Base-by-base conservation (phyloP, 345 rosid genomes). In the Gossypium bickii region DNA sequence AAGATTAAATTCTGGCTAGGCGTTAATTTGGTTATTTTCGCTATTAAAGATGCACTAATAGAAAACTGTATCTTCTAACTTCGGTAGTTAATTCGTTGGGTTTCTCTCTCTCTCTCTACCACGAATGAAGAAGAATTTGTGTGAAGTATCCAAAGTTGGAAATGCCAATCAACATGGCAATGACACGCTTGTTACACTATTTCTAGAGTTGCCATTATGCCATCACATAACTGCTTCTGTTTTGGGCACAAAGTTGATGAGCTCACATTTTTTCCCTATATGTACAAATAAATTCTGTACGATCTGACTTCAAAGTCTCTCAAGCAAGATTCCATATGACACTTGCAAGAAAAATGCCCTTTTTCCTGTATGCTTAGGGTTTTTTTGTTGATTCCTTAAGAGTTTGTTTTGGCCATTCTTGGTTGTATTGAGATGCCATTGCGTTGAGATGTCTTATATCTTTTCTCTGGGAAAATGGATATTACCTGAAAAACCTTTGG, bases 81-180 rank as follows among this genome's bases (percentile, higher is more conserved):
- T n/a, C 25, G 9, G 22, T 5, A 38, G 41, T 34, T 63, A 63
- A 34, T 63, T 9, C 4, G 24, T 34, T 63, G 1, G 9, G 12
- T 38, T 38, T 63, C 13, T 63, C n/a, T 17, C 7, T 60, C 64
- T 13, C 7, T 34, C 22, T 38, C 13, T 38, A 2, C 18, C 20
- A 12, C 2, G 0, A 17, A 38, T 2, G 61, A 63, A 25, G 67
- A 17, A 9, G 48, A 38, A 38, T 34, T 8, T 5, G 0, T n/a
- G 45, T n/a, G 25, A 64, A 65, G 43, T 25, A 18, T 47, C 70
- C 71, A 24, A 47, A 67, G 41, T 66, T 66, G 70, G 29, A 44
- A 44, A 12, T 27, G 43, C 8, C 16, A 9, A 65, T 44, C n/a
- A 65, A 43, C 9, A 20, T 20, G 11, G 45, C 2, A 22, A 44